Evolutionary conservation across 768 basidiomycete genomes (phyloP).

Genomic region (Suillus paluster): DNA sequence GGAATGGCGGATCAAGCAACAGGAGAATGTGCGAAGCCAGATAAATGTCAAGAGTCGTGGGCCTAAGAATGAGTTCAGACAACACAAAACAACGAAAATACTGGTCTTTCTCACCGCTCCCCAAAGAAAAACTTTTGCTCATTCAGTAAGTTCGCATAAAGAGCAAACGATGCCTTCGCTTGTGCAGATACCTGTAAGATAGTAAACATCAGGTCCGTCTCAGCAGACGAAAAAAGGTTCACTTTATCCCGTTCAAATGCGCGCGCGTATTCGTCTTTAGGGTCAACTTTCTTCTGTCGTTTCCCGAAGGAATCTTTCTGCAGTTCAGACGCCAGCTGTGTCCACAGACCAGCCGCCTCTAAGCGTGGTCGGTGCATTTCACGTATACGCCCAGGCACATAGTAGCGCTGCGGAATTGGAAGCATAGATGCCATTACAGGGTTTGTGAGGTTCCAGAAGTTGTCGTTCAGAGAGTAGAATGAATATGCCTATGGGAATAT

Average conservation of each 20-base stretch:
- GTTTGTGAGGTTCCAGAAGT: slow-evolving; percentile 63
- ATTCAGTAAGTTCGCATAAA: slow-evolving; percentile 60
- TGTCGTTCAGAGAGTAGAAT: slow-evolving; percentile 63
- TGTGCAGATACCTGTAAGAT: slow-evolving; percentile 53
- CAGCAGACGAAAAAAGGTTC: neutral
- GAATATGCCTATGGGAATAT: slow-evolving; percentile 54
- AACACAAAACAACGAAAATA: neutral
- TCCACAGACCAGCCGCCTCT: slow-evolving; percentile 69
- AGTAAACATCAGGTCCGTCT: neutral
- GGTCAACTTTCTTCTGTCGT: slow-evolving; percentile 36
- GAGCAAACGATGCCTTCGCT: slow-evolving; percentile 57
- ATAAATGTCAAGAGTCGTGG: slow-evolving; percentile 64
- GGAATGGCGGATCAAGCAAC: slow-evolving; percentile 59
- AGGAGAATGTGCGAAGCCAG: slow-evolving; percentile 73
- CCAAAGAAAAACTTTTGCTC: slow-evolving; percentile 55
- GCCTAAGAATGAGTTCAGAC: slow-evolving; percentile 41
- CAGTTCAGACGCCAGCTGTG: slow-evolving; percentile 40
- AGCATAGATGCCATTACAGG: slow-evolving; percentile 60
- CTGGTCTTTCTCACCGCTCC: slow-evolving; percentile 44
- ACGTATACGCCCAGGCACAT: slow-evolving; percentile 68
- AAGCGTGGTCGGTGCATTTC: slow-evolving; percentile 59
- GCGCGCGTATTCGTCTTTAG: slow-evolving; percentile 47
- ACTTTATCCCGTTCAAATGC: slow-evolving; percentile 71
- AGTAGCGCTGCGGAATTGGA: slow-evolving; percentile 73
- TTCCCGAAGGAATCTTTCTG: slow-evolving; percentile 44